These are phyloP conservation scores for Aspergillus affinis DNA, from an alignment of 495 filamentous ascomycete species.

Conservation along the genomic window DNA sequence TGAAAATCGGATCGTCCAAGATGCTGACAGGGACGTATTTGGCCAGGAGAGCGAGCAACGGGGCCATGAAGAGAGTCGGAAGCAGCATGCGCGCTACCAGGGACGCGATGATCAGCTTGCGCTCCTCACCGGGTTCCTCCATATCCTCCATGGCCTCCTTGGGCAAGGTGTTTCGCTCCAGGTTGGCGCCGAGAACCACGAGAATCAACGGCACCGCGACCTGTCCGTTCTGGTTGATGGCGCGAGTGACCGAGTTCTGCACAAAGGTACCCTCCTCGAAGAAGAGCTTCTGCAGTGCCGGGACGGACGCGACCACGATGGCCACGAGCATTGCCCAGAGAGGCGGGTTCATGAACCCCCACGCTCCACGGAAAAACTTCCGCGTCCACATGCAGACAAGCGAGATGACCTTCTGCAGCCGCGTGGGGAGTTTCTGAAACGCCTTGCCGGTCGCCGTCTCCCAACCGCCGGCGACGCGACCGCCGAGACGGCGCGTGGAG, in stretches of 20 bases:
- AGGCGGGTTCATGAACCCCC: slow-evolving; percentile 97
- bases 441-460: slow-evolving; percentile 24
- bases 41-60: slow-evolving; percentile 83
- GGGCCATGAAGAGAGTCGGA: slow-evolving; percentile 89
- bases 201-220: slow-evolving; percentile 95
- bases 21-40: slow-evolving; percentile 94
- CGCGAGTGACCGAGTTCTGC: slow-evolving; percentile 87
- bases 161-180: slow-evolving; percentile 73
- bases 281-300: slow-evolving; percentile 76
- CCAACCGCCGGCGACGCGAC: slow-evolving; percentile 22
- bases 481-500: slow-evolving; percentile 20
- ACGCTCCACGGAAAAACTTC: slow-evolving; percentile 64
- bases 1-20: slow-evolving; percentile 94
- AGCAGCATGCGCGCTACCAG: slow-evolving; percentile 89
- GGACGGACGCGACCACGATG: slow-evolving; percentile 88
- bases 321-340: slow-evolving; percentile 94
- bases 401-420: slow-evolving; percentile 55
- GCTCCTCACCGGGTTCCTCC: slow-evolving; percentile 66
- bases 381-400: slow-evolving; percentile 36
- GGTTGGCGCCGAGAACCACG: slow-evolving; percentile 93
- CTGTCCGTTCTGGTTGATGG: slow-evolving; percentile 77
- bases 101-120: slow-evolving; percentile 78
- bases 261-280: slow-evolving; percentile 89
- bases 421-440: slow-evolving; percentile 54
- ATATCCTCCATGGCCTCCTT: slow-evolving; percentile 52